Evolutionary conservation across 2,329 filamentous ascomycete species (phyloP).

Genomic region (Neopestalotiopsis clavispora): DNA sequence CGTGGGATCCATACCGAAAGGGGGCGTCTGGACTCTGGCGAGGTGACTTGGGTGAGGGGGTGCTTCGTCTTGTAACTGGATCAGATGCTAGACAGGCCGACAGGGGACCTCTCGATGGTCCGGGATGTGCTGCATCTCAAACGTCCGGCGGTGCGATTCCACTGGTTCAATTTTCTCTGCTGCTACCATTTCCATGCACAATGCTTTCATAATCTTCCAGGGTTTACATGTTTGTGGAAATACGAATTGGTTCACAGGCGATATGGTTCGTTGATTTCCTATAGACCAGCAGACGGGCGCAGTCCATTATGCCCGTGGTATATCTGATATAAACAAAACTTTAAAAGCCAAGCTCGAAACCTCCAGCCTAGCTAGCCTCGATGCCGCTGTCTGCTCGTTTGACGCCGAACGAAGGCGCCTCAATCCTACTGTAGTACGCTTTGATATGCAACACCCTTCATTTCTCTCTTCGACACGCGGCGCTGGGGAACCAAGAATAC

Average conservation of each 20-base stretch:
- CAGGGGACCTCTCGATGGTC: not conserved
- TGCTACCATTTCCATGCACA: not conserved
- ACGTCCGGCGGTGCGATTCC: not conserved
- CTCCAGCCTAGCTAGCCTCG: not conserved
- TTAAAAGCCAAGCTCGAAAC: constrained; percentile 5
- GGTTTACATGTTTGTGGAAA: not conserved
- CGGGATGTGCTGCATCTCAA: constrained; percentile 7
- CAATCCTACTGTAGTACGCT: not conserved
- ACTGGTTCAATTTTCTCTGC: not conserved
- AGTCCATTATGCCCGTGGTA: constrained; percentile 3
- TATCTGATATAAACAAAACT: constrained; percentile 17
- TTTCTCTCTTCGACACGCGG: not conserved
- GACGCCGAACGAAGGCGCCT: not conserved
- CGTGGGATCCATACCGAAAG: constrained; percentile 12
- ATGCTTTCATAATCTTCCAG: constrained; percentile 5
- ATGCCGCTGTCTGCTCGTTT: not conserved
- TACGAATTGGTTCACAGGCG: not conserved
- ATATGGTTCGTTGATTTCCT: constrained; percentile 11
- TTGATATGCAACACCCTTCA: not conserved
- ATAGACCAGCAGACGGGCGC: not conserved
- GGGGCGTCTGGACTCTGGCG: constrained; percentile 3
- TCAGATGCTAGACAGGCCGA: constrained; percentile 17
- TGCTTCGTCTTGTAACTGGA: constrained; percentile 18
- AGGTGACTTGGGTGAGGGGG: not conserved
- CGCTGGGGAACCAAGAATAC: not conserved